A percentile compares a stretch with the other conserved stretches of the same genome.
Evolutionary conservation across 106 monocot genomes (phyloP).

Genomic region (Ottelia alismoides): DNA sequence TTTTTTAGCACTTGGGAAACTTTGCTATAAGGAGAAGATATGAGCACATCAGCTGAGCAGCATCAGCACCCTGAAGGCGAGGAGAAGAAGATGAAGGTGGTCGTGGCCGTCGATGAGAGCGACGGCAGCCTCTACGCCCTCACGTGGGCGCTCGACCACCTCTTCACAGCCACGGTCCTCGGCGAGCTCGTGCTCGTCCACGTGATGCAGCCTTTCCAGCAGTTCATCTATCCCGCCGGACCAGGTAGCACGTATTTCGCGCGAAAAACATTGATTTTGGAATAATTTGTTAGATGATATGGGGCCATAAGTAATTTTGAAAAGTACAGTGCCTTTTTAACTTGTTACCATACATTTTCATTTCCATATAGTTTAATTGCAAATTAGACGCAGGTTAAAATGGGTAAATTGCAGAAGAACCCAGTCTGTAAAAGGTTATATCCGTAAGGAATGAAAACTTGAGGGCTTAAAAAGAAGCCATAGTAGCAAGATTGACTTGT

Average conservation of each 20-base stretch:
- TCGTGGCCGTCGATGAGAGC: constrained; percentile 15
- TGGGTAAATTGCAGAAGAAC: too few species aligned
- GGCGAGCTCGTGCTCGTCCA: constrained; percentile 5
- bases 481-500: too few species aligned
- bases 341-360: too few species aligned
- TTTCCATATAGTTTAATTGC: too few species aligned
- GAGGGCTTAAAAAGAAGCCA: too few species aligned
- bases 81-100: constrained; percentile 5
- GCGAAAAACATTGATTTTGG: background rate
- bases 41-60: background rate
- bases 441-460: too few species aligned
- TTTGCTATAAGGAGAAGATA: too few species aligned
- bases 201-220: constrained; percentile 12
- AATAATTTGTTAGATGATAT: background rate
- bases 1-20: too few species aligned
- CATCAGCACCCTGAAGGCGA: background rate
- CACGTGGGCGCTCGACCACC: constrained; percentile 9
- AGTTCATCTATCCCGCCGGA: constrained; percentile 8
- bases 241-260: constrained; percentile 7
- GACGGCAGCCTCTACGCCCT: constrained; percentile 12
- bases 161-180: background rate
- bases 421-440: too few species aligned
- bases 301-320: background rate
- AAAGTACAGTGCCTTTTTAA: background rate
- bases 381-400: too few species aligned